phyloP scores from a whole-genome alignment of 129 eudicot genomes.

The Flaveria ramosissima region DNA sequence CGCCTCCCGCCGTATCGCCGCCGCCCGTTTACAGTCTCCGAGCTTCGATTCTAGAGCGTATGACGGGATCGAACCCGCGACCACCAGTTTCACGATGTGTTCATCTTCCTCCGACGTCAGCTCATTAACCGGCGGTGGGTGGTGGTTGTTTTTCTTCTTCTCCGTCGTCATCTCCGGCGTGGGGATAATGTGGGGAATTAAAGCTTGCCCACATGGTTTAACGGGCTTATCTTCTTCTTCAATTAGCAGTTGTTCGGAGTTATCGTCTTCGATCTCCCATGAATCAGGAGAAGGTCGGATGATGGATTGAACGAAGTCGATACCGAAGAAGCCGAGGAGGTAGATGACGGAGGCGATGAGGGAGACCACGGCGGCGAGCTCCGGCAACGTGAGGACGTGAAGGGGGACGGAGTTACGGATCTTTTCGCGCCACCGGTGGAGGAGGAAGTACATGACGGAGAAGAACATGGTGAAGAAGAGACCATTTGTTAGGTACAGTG shows the following conservation, averaged over 20 bases:
- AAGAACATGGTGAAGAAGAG: conserved; percentile 33
- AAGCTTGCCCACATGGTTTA: conserved; percentile 27
- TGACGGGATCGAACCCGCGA: conserved; percentile 45
- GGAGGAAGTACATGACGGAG: conserved; percentile 28
- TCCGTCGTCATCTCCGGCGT: not conserved
- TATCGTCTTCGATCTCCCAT: conserved; percentile 36
- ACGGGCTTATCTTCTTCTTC: conserved; percentile 29
- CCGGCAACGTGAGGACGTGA: conserved; percentile 30
- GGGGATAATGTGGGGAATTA: conserved; percentile 20
- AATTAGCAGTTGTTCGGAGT: conserved; percentile 19
- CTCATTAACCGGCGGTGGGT: no score
- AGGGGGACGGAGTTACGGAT: conserved; percentile 33
- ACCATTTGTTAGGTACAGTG: no score
- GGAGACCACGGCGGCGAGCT: conserved; percentile 22
- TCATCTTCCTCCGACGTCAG: conserved; percentile 39
- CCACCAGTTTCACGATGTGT: conserved; percentile 45
- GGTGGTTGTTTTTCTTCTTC: not conserved
- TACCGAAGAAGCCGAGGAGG: conserved; percentile 32
- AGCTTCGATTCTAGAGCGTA: conserved; percentile 61
- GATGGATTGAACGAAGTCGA: conserved; percentile 60
- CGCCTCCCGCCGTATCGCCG: conserved; percentile 51
- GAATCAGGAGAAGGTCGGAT: conserved; percentile 39
- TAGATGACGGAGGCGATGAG: conserved; percentile 30
- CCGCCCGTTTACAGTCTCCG: conserved; percentile 58
- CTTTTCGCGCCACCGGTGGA: conserved; percentile 33